Evolutionary conservation across 2,329 filamentous ascomycete species (phyloP), one percentile per base, ranked within the genome.

Genomic region (Byssothecium circinans): DNA sequence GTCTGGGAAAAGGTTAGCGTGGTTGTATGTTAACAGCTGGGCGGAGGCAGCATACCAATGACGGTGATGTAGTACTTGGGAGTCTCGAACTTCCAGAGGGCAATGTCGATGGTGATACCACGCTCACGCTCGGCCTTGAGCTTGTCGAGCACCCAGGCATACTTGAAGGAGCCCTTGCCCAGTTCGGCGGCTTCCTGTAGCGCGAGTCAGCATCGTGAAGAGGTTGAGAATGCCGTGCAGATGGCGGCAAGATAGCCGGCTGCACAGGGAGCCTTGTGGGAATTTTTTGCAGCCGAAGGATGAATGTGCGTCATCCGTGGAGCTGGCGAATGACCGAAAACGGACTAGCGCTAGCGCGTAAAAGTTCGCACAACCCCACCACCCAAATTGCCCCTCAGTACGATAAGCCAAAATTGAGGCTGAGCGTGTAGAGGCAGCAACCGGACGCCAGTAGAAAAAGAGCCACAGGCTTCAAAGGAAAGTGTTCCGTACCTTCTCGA

Each of bases 141-240:
- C 84, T 99, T 99, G 91, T 99, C 94, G 78, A 99, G 86, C 78
- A 99, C 94, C 94, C 94, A 97, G 71, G 92, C 94, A 81, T 99
- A 99, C 87, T 99, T 99, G 92, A 99, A 99, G 77, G 92, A 97
- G 83, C 94, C 94, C 88, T 99, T 99, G 77, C 94, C 94, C 76
- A 97, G 84, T 80, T 97, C 91, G 79, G 91, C 91, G 74, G 94
- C 94, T 91, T 96, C 92, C 91, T 95, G 68, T 77, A 43, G 42
- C 39, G 41, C 25, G 44, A 49, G 63, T 77, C 61, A 75, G 72
- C 58, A 58, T 61, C 36, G 30, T 60, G 43, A 59, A 68, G 45
- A 65, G 56, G 3, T 39, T 12, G 40, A 36, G 20, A 33, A 34
- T 36, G 35, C 32, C 34, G 29, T 34, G 34, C 22, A 41, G 35